Conservation (phyloP, 495 filamentous ascomycete genomes). For the Tuber magnatum region DNA sequence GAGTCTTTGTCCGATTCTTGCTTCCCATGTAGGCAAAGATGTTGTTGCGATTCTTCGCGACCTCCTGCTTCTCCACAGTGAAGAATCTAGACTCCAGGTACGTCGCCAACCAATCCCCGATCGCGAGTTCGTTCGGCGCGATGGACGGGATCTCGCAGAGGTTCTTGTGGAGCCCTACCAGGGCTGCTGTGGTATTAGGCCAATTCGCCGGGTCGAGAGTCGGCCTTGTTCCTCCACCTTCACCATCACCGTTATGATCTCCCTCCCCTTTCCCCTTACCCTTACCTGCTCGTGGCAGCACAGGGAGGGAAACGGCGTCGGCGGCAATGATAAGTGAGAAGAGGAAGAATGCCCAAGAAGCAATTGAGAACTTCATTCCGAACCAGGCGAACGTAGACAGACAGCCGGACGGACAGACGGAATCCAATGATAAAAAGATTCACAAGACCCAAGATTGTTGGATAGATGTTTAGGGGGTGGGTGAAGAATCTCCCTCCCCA, state of each 20-base stretch:
- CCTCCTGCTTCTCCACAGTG: conserved; percentile 57
- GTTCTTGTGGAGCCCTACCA: conserved; percentile 66
- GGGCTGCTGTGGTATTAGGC: conserved; percentile 15
- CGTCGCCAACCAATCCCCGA: conserved; percentile 58
- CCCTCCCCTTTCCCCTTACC: not conserved
- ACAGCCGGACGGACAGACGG: not conserved
- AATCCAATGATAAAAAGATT: not conserved
- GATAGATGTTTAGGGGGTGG: not conserved
- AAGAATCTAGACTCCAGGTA: conserved; percentile 59
- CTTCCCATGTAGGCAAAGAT: conserved; percentile 64
- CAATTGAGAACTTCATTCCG: not conserved
- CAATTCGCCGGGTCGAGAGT: not conserved
- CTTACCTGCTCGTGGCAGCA: not conserved
- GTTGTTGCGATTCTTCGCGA: conserved; percentile 53
- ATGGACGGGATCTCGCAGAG: conserved; percentile 71
- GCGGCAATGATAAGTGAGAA: not conserved
- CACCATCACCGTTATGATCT: not conserved
- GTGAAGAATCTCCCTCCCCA: not conserved
- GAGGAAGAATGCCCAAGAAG: not conserved
- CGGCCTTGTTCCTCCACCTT: not conserved
- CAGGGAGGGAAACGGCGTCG: not conserved
- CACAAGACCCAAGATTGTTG: not conserved
- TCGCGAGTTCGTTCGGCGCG: conserved; percentile 58
- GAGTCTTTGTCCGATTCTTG: conserved; percentile 51
- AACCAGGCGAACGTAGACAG: not conserved